phyloP scores from a whole-genome alignment of 2,329 filamentous ascomycete species.

The Neophaeococcomyces mojaviensis region DNA sequence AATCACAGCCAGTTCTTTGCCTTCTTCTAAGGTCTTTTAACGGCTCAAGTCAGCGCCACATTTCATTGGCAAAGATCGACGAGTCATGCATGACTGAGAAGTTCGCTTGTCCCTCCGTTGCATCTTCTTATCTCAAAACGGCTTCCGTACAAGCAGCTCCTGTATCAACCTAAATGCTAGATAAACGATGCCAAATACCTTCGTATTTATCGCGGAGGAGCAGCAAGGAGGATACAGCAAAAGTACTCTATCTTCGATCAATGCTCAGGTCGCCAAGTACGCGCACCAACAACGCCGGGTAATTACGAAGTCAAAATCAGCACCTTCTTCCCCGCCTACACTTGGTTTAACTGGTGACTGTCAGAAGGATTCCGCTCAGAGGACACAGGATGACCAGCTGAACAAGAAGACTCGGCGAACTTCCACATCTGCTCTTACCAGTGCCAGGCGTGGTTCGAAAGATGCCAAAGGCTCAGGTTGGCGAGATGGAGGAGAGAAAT shows the following conservation, averaged over 20 bases:
- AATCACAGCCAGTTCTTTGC: too few species aligned
- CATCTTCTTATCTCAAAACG: too few species aligned
- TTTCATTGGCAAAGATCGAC: too few species aligned
- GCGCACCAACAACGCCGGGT: not conserved
- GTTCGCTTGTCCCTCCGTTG: too few species aligned
- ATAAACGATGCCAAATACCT: not conserved
- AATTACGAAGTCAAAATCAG: not conserved
- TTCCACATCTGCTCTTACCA: not conserved
- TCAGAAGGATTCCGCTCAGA: not conserved
- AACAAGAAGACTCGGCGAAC: not conserved
- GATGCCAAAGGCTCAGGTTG: too few species aligned
- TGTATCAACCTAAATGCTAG: too few species aligned
- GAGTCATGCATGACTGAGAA: too few species aligned
- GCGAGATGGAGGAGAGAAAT: too few species aligned
- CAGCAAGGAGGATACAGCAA: not conserved
- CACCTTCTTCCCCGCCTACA: not conserved
- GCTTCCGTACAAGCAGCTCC: constrained; percentile 6
- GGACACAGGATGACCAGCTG: not conserved
- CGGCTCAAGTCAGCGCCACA: too few species aligned
- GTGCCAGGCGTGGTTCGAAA: not conserved
- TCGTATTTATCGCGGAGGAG: constrained; percentile 5
- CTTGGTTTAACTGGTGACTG: not conserved
- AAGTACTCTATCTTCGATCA: constrained; percentile 4
- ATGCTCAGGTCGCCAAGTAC: constrained; percentile 4
- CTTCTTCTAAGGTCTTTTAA: too few species aligned